These are phyloP conservation scores for Daldinia bambusicola DNA, from an alignment of 495 filamentous ascomycete genomes.

Conservation along the genomic window DNA sequence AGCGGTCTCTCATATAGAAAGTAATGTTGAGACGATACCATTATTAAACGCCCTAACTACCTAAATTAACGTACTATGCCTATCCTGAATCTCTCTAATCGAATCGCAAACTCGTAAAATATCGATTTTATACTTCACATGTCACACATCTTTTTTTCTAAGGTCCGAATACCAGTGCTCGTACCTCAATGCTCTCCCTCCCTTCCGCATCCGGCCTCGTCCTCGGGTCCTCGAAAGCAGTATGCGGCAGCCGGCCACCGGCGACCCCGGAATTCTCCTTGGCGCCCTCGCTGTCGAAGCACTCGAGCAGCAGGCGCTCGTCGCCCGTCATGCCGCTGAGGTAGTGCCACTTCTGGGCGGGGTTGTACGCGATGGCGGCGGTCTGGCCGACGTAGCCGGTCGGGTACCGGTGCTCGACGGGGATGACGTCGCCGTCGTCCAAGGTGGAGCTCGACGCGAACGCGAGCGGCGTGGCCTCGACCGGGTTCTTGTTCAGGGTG, in stretches of 20 bases:
- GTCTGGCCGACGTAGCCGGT: constrained; percentile 76
- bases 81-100: not conserved
- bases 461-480: constrained; percentile 75
- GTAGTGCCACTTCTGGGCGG: constrained; percentile 77
- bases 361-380: constrained; percentile 71
- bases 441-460: constrained; percentile 73
- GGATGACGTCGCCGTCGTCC: constrained; percentile 70
- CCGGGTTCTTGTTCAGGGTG: constrained; percentile 73
- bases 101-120: not conserved
- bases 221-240: constrained; percentile 79
- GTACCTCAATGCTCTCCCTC: constrained; percentile 87
- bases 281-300: constrained; percentile 72
- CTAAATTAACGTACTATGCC: too few relatives aligned
- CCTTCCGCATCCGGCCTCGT: constrained; percentile 67
- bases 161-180: constrained; percentile 82
- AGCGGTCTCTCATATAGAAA: not conserved
- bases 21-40: not conserved
- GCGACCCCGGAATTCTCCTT: constrained; percentile 60
- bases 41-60: not conserved
- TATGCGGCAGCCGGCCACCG: constrained; percentile 78
- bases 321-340: constrained; percentile 78
- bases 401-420: constrained; percentile 80
- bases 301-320: constrained; percentile 83
- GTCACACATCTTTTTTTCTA: constrained; percentile 45
- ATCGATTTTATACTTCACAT: not conserved